These are phyloP conservation scores for Trichoderma asperellum DNA, from an alignment of 2,329 filamentous ascomycete genomes.

Conservation along the genomic window DNA sequence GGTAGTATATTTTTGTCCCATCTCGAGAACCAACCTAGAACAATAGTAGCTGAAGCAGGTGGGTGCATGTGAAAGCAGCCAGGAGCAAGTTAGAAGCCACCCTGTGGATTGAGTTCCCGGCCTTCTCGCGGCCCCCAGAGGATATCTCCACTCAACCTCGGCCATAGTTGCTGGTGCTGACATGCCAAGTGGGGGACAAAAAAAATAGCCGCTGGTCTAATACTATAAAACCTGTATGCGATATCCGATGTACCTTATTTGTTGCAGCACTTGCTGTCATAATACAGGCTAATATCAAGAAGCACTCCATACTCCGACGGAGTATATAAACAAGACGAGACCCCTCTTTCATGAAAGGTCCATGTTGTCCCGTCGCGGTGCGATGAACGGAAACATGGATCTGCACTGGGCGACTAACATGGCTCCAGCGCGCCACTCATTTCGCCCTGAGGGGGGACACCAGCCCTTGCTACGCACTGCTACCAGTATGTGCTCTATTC, in stretches of 20 bases:
- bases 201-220: background rate
- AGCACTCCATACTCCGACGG: background rate
- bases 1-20: background rate
- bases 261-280: background rate
- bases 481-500: background rate
- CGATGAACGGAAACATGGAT: background rate
- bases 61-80: background rate
- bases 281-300: background rate
- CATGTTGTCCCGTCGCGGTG: background rate
- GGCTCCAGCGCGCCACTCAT: background rate
- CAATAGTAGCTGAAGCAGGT: background rate
- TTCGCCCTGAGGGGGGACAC: slow-evolving; percentile 1
- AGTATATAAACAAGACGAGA: background rate
- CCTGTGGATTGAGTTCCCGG: background rate
- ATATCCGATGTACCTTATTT: background rate
- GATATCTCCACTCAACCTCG: background rate
- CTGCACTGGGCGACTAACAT: background rate
- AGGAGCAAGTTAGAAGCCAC: background rate
- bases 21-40: slow-evolving; percentile 9
- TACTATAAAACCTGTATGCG: background rate
- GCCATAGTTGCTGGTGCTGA: background rate
- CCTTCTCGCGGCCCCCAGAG: too few species aligned
- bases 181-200: background rate
- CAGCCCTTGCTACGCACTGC: background rate
- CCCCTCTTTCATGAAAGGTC: background rate